Base-by-base conservation (phyloP, 169 alveolate species). In the Plasmodium falciparum region DNA sequence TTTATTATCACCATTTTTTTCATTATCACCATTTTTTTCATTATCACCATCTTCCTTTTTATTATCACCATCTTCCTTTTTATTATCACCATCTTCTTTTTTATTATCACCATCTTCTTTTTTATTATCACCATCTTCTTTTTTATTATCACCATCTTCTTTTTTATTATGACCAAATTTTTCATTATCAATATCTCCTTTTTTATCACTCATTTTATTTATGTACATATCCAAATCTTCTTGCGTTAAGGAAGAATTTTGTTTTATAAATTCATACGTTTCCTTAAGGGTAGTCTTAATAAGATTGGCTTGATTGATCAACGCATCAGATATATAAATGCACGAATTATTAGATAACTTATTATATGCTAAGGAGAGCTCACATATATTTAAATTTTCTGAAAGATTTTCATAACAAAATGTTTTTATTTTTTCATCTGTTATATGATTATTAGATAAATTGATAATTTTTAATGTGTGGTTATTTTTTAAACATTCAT, bases 401-500 rank as follows among this genome's bases (percentile, higher is more conserved):
- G 89, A 26, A 12, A 76, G 63, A 11, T 70, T 76, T 12, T 65
- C 43, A 56, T 49, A 65, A 58, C 70, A 63, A 29, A 76, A 76
- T 9, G 2, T 20, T 39, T 76, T 76, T 11, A 76, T 50, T 49
- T 65, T 65, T 13, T 20, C 59, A 49, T 76, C 89, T 4, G 89
- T 76, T 24, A 76, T 45, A 6, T 15, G 49, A 43, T 76, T 76
- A 29, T 63, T 62, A 47, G 89, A 76, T 13, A 76, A 29, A 29
- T 76, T 76, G n/a, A 76, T 65, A 11, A 76, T 49, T 22, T 65
- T 62, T 58, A 76, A 65, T n/a, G 69, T 65, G 39, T 62, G 5
- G n/a, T 76, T 76, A 65, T 76, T 39, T 65, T 50, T 45, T 76
- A 76, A 62, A 15, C 70, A 26, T 76, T 76, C 89, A 70, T 70